phyloP scores from a whole-genome alignment of 2,329 filamentous ascomycete species.

The Furcasterigmium furcatum region DNA sequence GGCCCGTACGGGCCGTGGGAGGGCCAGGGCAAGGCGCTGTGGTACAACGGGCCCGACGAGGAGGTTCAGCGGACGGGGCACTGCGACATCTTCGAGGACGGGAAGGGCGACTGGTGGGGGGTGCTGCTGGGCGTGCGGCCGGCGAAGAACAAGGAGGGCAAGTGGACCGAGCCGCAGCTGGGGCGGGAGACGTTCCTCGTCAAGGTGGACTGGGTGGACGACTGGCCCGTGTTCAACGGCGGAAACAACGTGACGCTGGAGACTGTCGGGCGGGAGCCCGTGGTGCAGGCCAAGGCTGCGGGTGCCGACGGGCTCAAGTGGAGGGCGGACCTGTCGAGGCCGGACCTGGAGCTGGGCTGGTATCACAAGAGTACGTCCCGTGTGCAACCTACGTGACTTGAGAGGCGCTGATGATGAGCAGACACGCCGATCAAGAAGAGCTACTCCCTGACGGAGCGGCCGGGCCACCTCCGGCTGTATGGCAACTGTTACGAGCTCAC shows the following conservation, averaged over 20 bases:
- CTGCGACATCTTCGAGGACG: slow-evolving; percentile 43
- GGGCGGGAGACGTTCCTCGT: slow-evolving; percentile 43
- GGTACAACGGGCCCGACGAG: slow-evolving; percentile 41
- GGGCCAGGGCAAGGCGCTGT: slow-evolving; percentile 37
- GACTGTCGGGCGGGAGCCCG: slow-evolving; percentile 23
- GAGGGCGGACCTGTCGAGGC: slow-evolving; percentile 27
- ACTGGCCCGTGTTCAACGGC: slow-evolving; percentile 50
- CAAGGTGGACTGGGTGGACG: slow-evolving; percentile 43
- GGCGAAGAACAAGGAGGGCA: slow-evolving; percentile 14
- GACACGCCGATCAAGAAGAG: slow-evolving; percentile 44
- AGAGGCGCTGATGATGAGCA: slow-evolving; percentile 13
- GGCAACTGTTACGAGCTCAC: slow-evolving; percentile 50
- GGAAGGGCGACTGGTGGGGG: slow-evolving; percentile 41
- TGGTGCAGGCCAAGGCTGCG: slow-evolving; percentile 11
- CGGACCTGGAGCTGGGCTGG: slow-evolving; percentile 30
- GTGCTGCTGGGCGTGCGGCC: slow-evolving; percentile 44
- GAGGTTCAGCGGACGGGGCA: slow-evolving; percentile 49
- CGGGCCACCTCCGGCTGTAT: slow-evolving; percentile 41
- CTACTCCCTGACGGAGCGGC: slow-evolving; percentile 41
- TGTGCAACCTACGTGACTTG: neutral
- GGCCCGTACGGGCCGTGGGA: slow-evolving; percentile 48
- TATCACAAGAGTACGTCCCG: slow-evolving; percentile 28
- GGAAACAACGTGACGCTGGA: slow-evolving; percentile 38
- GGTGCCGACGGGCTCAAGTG: slow-evolving; percentile 27
- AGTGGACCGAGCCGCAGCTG: slow-evolving; percentile 36